Evolutionary conservation across 2,329 filamentous ascomycete species (phyloP).

Genomic region (Botrytis medusae): DNA sequence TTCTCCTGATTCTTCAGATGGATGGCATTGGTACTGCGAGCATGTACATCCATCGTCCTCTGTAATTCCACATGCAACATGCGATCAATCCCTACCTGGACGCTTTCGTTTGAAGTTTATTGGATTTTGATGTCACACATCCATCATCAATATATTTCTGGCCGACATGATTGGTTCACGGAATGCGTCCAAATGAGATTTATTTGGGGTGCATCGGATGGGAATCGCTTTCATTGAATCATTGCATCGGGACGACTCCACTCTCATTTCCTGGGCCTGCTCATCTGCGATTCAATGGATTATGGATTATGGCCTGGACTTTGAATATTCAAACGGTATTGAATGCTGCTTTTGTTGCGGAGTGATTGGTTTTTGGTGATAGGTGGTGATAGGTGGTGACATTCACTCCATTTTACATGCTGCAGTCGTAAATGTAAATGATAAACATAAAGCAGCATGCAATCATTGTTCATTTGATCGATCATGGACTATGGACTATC

Average conservation of each 20-base stretch:
- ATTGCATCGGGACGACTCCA: not conserved
- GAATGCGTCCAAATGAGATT: not conserved
- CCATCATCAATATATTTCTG: not conserved
- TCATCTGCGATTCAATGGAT: not conserved
- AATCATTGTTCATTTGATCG: not conserved
- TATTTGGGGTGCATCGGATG: not conserved
- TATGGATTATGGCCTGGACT: constrained; percentile 4
- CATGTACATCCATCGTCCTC: no score
- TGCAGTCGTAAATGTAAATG: accelerated
- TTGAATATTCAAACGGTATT: not conserved
- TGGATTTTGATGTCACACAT: not conserved
- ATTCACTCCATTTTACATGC: not conserved
- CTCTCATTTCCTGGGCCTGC: constrained; percentile 1
- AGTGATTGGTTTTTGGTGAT: not conserved
- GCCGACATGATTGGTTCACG: not conserved
- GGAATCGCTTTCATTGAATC: not conserved
- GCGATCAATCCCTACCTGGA: no score
- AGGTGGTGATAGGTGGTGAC: not conserved
- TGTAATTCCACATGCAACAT: not conserved
- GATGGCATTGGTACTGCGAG: not conserved
- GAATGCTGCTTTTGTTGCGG: not conserved
- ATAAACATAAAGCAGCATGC: not conserved
- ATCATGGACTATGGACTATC: not conserved
- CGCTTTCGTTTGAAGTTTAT: constrained; percentile 4
- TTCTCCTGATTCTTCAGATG: not conserved